These are phyloP conservation scores for Lentinus polychrous DNA, from an alignment of 1,284 basidiomycete genomes.

Conservation along the genomic window DNA sequence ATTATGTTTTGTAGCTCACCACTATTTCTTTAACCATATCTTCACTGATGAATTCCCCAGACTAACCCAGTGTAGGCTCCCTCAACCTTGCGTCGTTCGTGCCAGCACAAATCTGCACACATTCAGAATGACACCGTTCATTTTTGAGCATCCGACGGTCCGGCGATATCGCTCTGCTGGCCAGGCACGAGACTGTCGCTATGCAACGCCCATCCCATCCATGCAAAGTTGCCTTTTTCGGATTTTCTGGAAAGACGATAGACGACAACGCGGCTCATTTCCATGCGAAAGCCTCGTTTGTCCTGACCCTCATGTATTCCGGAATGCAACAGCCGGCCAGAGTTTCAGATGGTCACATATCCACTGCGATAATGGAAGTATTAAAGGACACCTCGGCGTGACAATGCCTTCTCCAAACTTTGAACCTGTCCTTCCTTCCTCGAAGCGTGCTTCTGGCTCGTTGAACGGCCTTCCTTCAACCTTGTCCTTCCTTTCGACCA, in stretches of 20 bases:
- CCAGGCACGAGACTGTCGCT: slow-evolving; percentile 3
- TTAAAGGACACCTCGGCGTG: slow-evolving; percentile 3
- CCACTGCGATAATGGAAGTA: not conserved
- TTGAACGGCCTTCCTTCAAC: slow-evolving; percentile 39
- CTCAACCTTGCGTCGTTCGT: too few relatives aligned
- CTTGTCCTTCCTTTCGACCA: slow-evolving; percentile 36
- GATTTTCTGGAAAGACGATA: slow-evolving; percentile 11
- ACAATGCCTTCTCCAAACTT: slow-evolving; percentile 4
- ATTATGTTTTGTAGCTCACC: too few relatives aligned
- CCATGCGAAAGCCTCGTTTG: not conserved
- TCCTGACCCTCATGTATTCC: not conserved
- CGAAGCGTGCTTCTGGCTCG: slow-evolving; percentile 30
- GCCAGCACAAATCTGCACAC: too few relatives aligned
- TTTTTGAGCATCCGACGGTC: too few relatives aligned
- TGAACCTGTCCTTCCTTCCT: slow-evolving; percentile 19
- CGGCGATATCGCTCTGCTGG: too few relatives aligned
- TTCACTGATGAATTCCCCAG: too few relatives aligned
- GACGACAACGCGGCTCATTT: slow-evolving; percentile 12
- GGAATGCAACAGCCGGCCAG: slow-evolving; percentile 2
- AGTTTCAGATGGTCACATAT: too few relatives aligned
- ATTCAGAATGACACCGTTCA: too few relatives aligned
- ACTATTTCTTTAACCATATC: too few relatives aligned
- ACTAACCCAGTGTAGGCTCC: too few relatives aligned
- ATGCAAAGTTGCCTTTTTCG: slow-evolving; percentile 11
- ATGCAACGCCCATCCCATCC: slow-evolving; percentile 10